These are phyloP conservation scores for Nakaseomyces delphensis DNA, from an alignment of 1,139 yeast species.

Conservation along the genomic window DNA sequence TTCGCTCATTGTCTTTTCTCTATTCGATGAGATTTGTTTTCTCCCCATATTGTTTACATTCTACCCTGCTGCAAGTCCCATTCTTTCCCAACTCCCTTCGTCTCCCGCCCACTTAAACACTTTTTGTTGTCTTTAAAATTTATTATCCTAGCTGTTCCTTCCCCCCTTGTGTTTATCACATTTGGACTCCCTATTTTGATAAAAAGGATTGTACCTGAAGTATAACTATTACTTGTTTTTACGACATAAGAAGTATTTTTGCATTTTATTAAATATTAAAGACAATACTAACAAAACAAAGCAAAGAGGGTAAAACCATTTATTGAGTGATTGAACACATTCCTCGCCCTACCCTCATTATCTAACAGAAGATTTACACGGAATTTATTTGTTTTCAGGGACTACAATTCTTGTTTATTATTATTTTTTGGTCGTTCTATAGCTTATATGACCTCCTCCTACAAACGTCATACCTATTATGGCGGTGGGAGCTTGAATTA, in stretches of 20 bases:
- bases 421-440: not conserved
- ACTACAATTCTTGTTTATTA: not conserved
- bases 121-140: too few relatives aligned
- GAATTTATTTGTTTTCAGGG: too few relatives aligned
- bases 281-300: too few relatives aligned
- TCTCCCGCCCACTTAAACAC: not conserved
- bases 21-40: not conserved
- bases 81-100: not conserved
- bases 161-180: too few relatives aligned
- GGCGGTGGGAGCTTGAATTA: conserved; percentile 15
- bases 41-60: too few relatives aligned
- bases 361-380: too few relatives aligned
- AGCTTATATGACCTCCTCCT: conserved; percentile 4
- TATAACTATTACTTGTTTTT: not conserved
- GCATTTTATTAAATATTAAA: too few relatives aligned
- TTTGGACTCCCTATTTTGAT: not conserved
- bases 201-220: not conserved
- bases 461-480: conserved; percentile 22
- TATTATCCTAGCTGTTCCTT: too few relatives aligned
- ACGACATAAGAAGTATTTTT: not conserved
- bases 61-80: not conserved
- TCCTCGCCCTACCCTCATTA: too few relatives aligned
- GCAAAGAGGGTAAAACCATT: too few relatives aligned
- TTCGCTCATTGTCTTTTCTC: not conserved
- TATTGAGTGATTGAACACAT: too few relatives aligned